Percentiles rank a stretch among this genome's conserved stretches.
phyloP scores from a whole-genome alignment of 805 yeast genomes.

The Yamadazyma tumulicola region DNA sequence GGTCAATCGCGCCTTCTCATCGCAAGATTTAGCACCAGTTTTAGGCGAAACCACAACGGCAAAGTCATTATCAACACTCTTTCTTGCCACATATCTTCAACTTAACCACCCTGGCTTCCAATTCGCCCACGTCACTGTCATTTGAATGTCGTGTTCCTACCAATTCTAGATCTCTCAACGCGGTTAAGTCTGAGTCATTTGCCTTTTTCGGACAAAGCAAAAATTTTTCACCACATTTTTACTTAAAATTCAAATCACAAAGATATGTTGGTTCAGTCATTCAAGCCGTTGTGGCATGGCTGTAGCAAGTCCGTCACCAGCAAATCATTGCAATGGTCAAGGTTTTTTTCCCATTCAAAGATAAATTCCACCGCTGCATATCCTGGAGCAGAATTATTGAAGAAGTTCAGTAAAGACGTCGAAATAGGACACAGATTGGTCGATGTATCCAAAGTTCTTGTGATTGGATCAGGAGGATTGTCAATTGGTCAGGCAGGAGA shows the following conservation, averaged over 20 bases:
- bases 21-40: no score
- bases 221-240: slow-evolving; percentile 1
- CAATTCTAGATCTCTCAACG: slow-evolving; percentile 15
- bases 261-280: slow-evolving; percentile 4
- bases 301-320: no score
- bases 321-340: no score
- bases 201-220: slow-evolving; percentile 14
- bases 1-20: no score
- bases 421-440: slow-evolving; percentile 55
- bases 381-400: slow-evolving; percentile 61
- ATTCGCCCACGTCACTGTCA: background rate
- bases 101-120: no score
- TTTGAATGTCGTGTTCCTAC: no score
- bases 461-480: slow-evolving; percentile 97
- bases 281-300: no score
- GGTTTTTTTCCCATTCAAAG: slow-evolving; percentile 2
- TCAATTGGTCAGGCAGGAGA: slow-evolving; percentile 99
- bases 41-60: no score
- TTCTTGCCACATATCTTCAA: no score
- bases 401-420: slow-evolving; percentile 55
- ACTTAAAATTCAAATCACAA: background rate
- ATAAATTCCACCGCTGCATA: slow-evolving; percentile 24
- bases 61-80: no score
- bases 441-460: slow-evolving; percentile 81
- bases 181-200: slow-evolving; percentile 14